phyloP scores from a whole-genome alignment of 768 basidiomycete species.

The Boletus sensibilis region DNA sequence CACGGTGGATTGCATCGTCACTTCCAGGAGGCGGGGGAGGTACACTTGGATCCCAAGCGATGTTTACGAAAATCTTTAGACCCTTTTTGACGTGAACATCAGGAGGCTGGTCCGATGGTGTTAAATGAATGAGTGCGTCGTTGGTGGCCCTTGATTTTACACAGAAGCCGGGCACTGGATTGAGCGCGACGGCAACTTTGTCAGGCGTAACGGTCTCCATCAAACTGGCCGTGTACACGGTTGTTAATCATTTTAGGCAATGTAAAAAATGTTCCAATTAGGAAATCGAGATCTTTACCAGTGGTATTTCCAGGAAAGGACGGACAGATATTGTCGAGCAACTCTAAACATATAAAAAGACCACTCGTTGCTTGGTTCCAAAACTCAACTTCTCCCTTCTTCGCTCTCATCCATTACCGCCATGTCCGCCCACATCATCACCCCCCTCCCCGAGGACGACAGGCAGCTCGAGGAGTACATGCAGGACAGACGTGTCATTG shows the following conservation, averaged over 20 bases:
- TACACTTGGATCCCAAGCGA: conserved; percentile 67
- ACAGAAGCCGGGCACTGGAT: conserved; percentile 69
- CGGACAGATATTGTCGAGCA: neutral
- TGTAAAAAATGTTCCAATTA: neutral
- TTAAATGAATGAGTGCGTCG: conserved; percentile 31
- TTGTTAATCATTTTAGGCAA: neutral
- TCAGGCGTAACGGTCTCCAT: conserved; percentile 19
- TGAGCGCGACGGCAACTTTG: conserved; percentile 37
- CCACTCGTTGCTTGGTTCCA: neutral
- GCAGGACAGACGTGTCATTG: conserved; percentile 77
- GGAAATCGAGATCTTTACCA: conserved; percentile 5
- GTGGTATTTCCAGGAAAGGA: neutral
- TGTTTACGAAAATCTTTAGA: conserved; percentile 70
- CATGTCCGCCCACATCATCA: conserved; percentile 43
- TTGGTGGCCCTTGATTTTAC: conserved; percentile 55
- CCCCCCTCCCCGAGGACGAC: conserved; percentile 65
- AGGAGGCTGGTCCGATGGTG: conserved; percentile 8
- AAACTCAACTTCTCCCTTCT: conserved; percentile 1
- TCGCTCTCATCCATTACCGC: neutral
- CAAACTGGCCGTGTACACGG: conserved; percentile 6
- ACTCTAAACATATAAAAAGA: conserved; percentile 28
- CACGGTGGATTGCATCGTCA: conserved; percentile 57
- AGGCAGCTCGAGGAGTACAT: conserved; percentile 68
- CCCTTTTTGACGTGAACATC: conserved; percentile 39
- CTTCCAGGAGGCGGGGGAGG: conserved; percentile 65